These are phyloP conservation scores for Quercus ilex DNA, from an alignment of 306 rosid species.

Conservation along the genomic window DNA sequence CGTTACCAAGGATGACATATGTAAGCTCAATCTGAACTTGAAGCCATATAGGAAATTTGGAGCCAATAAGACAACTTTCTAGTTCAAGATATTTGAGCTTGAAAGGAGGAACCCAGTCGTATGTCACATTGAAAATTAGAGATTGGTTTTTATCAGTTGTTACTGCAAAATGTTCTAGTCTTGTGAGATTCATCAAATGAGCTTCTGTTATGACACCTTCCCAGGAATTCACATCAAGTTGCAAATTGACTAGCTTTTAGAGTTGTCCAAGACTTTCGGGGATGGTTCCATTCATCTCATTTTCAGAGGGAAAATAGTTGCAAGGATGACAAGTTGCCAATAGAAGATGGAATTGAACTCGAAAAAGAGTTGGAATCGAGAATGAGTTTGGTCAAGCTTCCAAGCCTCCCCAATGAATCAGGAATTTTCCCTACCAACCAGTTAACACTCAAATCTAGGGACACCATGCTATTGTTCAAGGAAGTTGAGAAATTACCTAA, in stretches of 20 bases:
- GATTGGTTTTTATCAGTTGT: neutral
- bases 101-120: constrained; percentile 17
- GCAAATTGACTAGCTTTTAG: neutral
- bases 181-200: constrained; percentile 14
- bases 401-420: constrained; percentile 4
- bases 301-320: neutral
- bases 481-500: neutral
- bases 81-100: neutral
- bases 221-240: neutral
- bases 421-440: neutral
- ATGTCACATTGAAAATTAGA: neutral
- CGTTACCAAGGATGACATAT: neutral
- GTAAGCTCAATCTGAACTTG: neutral
- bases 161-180: neutral
- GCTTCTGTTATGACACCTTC: constrained; percentile 3
- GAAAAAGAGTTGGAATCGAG: neutral
- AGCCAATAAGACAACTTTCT: neutral
- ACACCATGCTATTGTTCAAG: neutral
- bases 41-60: constrained; percentile 21
- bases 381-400: neutral
- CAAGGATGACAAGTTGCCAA: constrained; percentile 9
- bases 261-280: constrained; percentile 10
- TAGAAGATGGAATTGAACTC: constrained; percentile 17
- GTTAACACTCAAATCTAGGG: neutral
- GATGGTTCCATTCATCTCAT: neutral